These are phyloP conservation scores for Xerocomus potaroensis DNA, from an alignment of 768 basidiomycete genomes.

Conservation along the genomic window DNA sequence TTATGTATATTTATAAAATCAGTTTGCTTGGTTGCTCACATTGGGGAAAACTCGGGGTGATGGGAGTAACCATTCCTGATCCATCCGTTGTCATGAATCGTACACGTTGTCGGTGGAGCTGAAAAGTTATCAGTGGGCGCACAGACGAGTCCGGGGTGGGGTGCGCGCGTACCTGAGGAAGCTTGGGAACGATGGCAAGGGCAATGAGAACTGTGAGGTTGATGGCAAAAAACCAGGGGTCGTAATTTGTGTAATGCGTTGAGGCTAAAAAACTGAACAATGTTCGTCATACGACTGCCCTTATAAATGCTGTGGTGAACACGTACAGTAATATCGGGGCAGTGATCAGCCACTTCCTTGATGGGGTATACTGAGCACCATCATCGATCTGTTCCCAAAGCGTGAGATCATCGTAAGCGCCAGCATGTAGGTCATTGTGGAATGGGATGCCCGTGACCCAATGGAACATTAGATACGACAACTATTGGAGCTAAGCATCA, in stretches of 20 bases:
- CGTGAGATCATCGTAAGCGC: constrained; percentile 96
- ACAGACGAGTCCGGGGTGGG: constrained; percentile 3
- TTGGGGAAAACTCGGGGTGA: constrained; percentile 52
- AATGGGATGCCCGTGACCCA: constrained; percentile 98
- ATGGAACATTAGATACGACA: constrained; percentile 99
- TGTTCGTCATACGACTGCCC: background rate
- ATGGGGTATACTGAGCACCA: constrained; percentile 96
- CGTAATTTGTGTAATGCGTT: constrained; percentile 97
- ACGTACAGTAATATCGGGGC: constrained; percentile 87
- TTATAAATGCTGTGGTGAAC: background rate
- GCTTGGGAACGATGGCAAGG: constrained; percentile 87
- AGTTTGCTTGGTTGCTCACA: constrained; percentile 38
- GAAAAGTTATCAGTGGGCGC: constrained; percentile 15
- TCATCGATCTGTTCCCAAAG: constrained; percentile 99
- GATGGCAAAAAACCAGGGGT: constrained; percentile 89
- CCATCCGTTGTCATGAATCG: constrained; percentile 65
- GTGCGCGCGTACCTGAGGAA: constrained; percentile 70
- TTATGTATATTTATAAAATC: constrained; percentile 32
- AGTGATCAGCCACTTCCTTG: constrained; percentile 93
- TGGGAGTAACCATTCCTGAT: constrained; percentile 65
- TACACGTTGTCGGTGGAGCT: constrained; percentile 82
- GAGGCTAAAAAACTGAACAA: constrained; percentile 82
- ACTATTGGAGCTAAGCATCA: constrained; percentile 37
- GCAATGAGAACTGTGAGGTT: constrained; percentile 77
- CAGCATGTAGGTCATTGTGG: constrained; percentile 78